Evolutionary conservation across 257 asterid species (phyloP).

Genomic region (Gentiana straminea): DNA sequence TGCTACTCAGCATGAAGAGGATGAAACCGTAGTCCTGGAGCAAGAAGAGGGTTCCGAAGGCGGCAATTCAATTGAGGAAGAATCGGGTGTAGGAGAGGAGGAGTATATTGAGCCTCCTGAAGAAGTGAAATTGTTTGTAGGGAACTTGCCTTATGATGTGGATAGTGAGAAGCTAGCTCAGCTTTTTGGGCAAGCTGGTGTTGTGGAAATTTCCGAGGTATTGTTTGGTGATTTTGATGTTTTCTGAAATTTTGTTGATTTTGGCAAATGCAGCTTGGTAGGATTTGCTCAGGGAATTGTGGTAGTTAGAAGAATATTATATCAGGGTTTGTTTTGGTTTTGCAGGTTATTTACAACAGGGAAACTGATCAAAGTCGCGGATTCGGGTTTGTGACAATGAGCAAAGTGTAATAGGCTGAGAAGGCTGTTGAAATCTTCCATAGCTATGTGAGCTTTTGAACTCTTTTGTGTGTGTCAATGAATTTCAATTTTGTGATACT

Average conservation of each 20-base stretch:
- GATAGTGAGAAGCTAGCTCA: conserved; percentile 57
- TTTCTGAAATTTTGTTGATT: not conserved
- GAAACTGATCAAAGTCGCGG: conserved; percentile 79
- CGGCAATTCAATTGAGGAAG: conserved; percentile 19
- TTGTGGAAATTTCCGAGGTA: conserved; percentile 84
- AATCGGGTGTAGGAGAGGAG: conserved; percentile 13
- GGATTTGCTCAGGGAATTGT: no score
- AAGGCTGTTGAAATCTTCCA: conserved; percentile 73
- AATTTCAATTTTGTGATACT: no score
- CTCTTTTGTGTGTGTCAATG: no score
- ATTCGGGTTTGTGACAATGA: conserved; percentile 88
- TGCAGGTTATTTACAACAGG: conserved; percentile 73
- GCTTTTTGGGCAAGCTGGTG: conserved; percentile 73
- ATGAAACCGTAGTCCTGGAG: conserved; percentile 33
- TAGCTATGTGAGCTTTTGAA: conserved; percentile 52
- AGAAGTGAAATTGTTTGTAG: conserved; percentile 78
- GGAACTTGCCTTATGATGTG: conserved; percentile 74
- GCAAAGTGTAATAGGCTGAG: conserved; percentile 78
- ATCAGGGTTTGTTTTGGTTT: not conserved
- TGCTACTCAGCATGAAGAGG: conserved; percentile 46
- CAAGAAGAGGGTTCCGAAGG: conserved; percentile 19
- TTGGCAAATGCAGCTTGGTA: not conserved
- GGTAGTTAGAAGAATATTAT: not conserved
- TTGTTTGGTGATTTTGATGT: not conserved
- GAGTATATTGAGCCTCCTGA: conserved; percentile 49